Base-by-base conservation (phyloP, 139 green algal genomes). In the Dunaliella primolecta region DNA sequence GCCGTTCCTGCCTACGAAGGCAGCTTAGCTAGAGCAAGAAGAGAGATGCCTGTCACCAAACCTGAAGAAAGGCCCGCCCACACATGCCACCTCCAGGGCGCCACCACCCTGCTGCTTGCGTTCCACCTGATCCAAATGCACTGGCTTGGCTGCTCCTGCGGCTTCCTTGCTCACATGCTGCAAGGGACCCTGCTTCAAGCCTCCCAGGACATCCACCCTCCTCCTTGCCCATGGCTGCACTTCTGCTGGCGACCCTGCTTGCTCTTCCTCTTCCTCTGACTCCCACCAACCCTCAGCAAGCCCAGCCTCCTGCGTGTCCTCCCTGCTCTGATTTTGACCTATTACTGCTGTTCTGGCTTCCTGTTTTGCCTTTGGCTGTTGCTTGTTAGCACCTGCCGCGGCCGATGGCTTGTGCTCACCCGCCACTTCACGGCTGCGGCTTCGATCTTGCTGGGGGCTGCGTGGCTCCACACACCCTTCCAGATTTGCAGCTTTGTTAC, bases 81-180 rank as follows among this genome's bases (percentile, higher is more conserved):
- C 75, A 80, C 75, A 80, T 30, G n/a, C 75, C 2, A 80, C 75
- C 75, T 80, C 75, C n/a, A 80, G 75, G 29, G 33, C n/a, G 7
- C n/a, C n/a, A n/a, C n/a, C n/a, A n/a, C n/a, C n/a, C 75, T 38
- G 75, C 75, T 2, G 75, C 2, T 27, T 29, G n/a, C 2, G 75
- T 36, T 32, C 24, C 75, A 2, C 75, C 21, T 33, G n/a, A 36
- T 2, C 75, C 11, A 2, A 32, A 36, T 1, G 29, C 21, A n/a
- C n/a, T n/a, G n/a, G n/a, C n/a, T n/a, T n/a, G n/a, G 30, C 7
- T 77, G 71, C 71, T 77, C 2, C 27, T 32, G 29, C 71, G 11
- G 27, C 27, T 32, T 2, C 71, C 71, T 35, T 77, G 11, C 21
- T 7, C n/a, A 21, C 27, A 7, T 31, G 27, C 71, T 35, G 27